These are phyloP conservation scores for Tuber indicum DNA, from an alignment of 495 filamentous ascomycete genomes.

Conservation along the genomic window DNA sequence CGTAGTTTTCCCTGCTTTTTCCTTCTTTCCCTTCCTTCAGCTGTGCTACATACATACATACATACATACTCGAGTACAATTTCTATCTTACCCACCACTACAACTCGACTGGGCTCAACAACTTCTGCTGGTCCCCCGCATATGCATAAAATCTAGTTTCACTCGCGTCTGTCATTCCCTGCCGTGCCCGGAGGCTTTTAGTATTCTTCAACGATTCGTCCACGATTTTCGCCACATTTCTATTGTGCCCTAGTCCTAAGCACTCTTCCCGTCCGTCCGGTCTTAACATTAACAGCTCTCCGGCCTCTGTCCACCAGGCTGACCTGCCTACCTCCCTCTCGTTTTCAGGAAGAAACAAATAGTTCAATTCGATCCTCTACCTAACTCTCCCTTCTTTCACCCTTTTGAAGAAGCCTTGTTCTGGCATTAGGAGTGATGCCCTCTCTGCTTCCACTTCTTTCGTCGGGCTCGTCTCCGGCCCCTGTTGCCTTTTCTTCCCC, in stretches of 20 bases:
- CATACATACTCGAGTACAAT: neutral
- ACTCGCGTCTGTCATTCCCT: neutral
- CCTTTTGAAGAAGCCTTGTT: neutral
- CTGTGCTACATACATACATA: neutral
- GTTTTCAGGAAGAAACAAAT: neutral
- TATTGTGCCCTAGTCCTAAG: neutral
- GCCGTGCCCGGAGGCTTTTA: neutral
- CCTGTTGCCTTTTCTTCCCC: conserved; percentile 1
- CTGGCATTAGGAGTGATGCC: conserved; percentile 16
- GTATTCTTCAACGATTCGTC: conserved; percentile 2
- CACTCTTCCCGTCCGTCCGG: conserved; percentile 6
- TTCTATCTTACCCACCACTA: neutral
- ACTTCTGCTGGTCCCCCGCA: neutral
- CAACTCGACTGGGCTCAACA: neutral
- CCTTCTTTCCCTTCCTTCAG: neutral
- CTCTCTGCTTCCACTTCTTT: conserved; percentile 26
- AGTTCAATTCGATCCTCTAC: conserved; percentile 15
- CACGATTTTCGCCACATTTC: conserved; percentile 3
- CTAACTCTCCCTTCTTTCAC: conserved; percentile 1
- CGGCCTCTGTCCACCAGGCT: neutral
- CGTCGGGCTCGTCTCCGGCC: conserved; percentile 9
- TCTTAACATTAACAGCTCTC: conserved; percentile 18
- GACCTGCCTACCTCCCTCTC: conserved; percentile 6
- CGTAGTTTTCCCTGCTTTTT: neutral
- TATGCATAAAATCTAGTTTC: neutral